These are phyloP conservation scores for Suillus sp. DNA, from an alignment of 768 basidiomycete species.

Conservation along the genomic window DNA sequence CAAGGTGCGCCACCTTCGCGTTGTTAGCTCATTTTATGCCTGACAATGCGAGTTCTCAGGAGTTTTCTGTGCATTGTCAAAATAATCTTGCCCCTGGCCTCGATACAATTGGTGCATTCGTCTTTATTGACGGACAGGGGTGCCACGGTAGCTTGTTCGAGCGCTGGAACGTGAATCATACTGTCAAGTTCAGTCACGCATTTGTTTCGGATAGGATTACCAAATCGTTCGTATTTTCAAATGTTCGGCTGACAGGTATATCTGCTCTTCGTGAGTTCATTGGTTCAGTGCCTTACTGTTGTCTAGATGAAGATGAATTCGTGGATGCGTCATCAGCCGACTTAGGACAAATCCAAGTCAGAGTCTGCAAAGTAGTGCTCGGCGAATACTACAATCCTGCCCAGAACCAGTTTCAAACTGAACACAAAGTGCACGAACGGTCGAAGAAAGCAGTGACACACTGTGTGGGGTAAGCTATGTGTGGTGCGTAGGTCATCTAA, in stretches of 20 bases:
- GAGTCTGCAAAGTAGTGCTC: neutral
- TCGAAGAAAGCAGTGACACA: slow-evolving; percentile 35
- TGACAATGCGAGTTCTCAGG: slow-evolving; percentile 13
- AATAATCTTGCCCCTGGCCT: neutral
- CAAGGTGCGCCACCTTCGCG: slow-evolving; percentile 23
- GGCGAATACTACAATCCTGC: neutral
- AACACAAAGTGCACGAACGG: slow-evolving; percentile 32
- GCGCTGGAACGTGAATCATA: neutral
- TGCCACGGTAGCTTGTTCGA: slow-evolving; percentile 15
- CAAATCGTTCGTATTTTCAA: slow-evolving; percentile 30
- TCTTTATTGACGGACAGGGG: slow-evolving; percentile 24
- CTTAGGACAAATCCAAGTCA: slow-evolving; percentile 9
- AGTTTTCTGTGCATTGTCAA: slow-evolving; percentile 27
- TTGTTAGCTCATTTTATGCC: neutral
- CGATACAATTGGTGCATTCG: neutral
- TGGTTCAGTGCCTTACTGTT: slow-evolving; percentile 13
- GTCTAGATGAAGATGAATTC: slow-evolving; percentile 31
- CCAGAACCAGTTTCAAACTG: neutral
- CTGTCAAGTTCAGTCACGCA: neutral
- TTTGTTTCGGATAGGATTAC: slow-evolving; percentile 19
- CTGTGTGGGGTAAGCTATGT: slow-evolving; percentile 29
- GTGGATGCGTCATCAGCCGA: slow-evolving; percentile 17
- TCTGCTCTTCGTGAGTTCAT: neutral
- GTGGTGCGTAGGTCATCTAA: slow-evolving; percentile 21
- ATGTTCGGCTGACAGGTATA: slow-evolving; percentile 32